Percentiles rank a stretch among this genome's conserved stretches.
These are phyloP conservation scores for Paracamarosporium sp. DNA, from an alignment of 2,329 filamentous ascomycete species.

Conservation along the genomic window DNA sequence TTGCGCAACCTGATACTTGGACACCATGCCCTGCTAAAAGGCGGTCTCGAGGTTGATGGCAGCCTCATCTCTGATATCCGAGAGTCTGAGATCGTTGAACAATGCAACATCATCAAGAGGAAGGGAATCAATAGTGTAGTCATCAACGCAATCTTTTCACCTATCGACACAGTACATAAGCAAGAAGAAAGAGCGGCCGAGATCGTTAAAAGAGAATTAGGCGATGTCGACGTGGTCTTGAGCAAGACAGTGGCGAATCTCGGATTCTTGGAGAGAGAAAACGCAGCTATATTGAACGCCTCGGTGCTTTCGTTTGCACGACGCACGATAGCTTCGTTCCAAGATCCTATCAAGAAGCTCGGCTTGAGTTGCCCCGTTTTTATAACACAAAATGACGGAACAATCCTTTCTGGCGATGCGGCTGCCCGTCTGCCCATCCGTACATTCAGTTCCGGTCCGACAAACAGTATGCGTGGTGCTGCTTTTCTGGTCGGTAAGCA, in stretches of 20 bases:
- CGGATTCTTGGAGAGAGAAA: slow-evolving; percentile 59
- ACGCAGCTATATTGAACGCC: slow-evolving; percentile 59
- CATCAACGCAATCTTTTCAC: slow-evolving; percentile 64
- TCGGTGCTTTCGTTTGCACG: slow-evolving; percentile 56
- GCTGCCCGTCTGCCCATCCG: slow-evolving; percentile 58
- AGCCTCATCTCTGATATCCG: slow-evolving; percentile 51
- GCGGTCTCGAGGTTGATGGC: slow-evolving; percentile 59
- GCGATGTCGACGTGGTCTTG: slow-evolving; percentile 58
- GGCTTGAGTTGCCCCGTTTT: slow-evolving; percentile 56
- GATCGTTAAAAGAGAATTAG: slow-evolving; percentile 57
- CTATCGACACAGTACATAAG: slow-evolving; percentile 60
- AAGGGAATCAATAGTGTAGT: slow-evolving; percentile 57
- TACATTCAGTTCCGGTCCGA: slow-evolving; percentile 60
- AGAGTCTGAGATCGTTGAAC: slow-evolving; percentile 53
- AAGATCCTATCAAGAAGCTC: slow-evolving; percentile 53
- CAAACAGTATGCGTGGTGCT: slow-evolving; percentile 61
- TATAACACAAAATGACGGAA: slow-evolving; percentile 62
- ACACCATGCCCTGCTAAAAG: slow-evolving; percentile 54
- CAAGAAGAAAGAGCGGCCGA: slow-evolving; percentile 60
- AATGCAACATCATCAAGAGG: slow-evolving; percentile 53
- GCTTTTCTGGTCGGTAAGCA: slow-evolving; percentile 47
- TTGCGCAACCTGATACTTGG: slow-evolving; percentile 57
- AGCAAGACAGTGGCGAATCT: slow-evolving; percentile 59
- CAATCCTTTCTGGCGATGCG: slow-evolving; percentile 54
- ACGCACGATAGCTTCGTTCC: slow-evolving; percentile 54